These are phyloP conservation scores for Fusarium sp. DNA, from an alignment of 2,329 filamentous ascomycete species.

Conservation along the genomic window DNA sequence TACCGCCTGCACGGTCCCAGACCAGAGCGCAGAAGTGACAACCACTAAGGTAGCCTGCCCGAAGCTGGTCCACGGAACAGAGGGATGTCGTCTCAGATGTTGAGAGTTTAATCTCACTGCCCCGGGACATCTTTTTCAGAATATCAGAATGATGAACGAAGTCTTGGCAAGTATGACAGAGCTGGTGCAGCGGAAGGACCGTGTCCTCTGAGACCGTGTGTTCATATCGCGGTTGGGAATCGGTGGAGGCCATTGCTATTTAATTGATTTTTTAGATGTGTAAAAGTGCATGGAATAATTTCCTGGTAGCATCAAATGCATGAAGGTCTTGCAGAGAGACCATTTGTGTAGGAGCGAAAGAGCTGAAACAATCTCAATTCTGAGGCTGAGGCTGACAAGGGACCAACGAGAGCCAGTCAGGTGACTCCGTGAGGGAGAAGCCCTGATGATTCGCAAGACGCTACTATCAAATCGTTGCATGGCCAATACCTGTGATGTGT, in stretches of 20 bases:
- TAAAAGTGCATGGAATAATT: neutral
- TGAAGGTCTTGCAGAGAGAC: neutral
- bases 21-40: neutral
- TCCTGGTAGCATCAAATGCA: neutral
- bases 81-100: neutral
- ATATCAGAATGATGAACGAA: neutral
- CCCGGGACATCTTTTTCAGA: neutral
- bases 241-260: neutral
- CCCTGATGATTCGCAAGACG: neutral
- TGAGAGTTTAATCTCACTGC: neutral
- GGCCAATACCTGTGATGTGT: neutral
- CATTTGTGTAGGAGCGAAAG: neutral
- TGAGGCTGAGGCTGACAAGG: neutral
- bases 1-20: neutral
- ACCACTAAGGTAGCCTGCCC: neutral
- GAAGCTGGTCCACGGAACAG: neutral
- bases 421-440: neutral
- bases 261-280: neutral
- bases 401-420: neutral
- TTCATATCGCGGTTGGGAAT: neutral
- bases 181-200: neutral
- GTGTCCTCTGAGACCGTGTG: neutral
- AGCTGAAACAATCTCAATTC: neutral
- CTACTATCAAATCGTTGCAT: neutral
- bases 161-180: neutral